Evolutionary conservation across 495 filamentous ascomycete genomes (phyloP).

Genomic region (Penicillium paradoxum): DNA sequence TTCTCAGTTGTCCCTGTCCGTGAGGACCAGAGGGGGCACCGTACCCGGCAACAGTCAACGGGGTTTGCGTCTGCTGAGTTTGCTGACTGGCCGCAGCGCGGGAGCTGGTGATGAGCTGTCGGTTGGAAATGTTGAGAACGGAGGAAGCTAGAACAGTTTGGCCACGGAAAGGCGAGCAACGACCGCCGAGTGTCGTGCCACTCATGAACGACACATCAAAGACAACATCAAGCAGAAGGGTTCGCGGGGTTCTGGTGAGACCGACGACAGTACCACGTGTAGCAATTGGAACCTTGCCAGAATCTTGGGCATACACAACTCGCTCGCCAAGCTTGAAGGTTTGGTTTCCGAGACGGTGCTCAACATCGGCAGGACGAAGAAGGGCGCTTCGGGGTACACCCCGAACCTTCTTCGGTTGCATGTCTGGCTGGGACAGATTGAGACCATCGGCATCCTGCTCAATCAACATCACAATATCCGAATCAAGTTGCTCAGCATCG

Average conservation of each 20-base stretch:
- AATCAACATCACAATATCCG: conserved; percentile 76
- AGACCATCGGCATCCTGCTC: conserved; percentile 67
- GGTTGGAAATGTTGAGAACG: conserved; percentile 80
- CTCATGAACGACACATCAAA: conserved; percentile 96
- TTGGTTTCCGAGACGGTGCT: conserved; percentile 83
- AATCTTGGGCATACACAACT: conserved; percentile 86
- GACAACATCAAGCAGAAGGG: conserved; percentile 80
- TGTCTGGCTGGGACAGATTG: conserved; percentile 46
- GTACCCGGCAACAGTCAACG: conserved; percentile 58
- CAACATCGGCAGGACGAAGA: conserved; percentile 85
- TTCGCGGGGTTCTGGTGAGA: conserved; percentile 76
- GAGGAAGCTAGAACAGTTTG: conserved; percentile 80
- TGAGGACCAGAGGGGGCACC: conserved; percentile 50
- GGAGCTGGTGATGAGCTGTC: conserved; percentile 72
- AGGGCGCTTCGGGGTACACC: conserved; percentile 81
- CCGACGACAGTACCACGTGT: conserved; percentile 89
- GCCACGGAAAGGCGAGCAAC: conserved; percentile 93
- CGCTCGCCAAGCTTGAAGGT: conserved; percentile 82
- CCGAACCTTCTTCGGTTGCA: conserved; percentile 54
- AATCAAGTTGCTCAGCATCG: conserved; percentile 93
- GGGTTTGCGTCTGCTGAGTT: conserved; percentile 41
- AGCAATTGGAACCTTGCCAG: conserved; percentile 91
- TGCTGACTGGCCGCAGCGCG: conserved; percentile 63
- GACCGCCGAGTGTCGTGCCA: conserved; percentile 79
- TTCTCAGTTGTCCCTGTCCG: conserved; percentile 62